phyloP scores from a whole-genome alignment of 768 basidiomycete species.

The Mrakia frigida region DNA sequence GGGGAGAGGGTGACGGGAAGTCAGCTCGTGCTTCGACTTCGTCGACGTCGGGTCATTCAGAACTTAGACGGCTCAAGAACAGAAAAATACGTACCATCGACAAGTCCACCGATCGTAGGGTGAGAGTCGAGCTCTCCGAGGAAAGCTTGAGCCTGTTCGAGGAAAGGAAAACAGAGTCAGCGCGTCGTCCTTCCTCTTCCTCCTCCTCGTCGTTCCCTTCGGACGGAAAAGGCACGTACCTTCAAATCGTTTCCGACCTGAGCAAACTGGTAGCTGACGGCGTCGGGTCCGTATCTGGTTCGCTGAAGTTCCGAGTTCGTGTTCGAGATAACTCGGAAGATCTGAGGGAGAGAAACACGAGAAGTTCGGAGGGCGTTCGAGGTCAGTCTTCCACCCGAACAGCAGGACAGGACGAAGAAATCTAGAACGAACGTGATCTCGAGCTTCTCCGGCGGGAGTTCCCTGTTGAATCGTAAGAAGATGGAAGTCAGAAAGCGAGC shows the following conservation, averaged over 20 bases:
- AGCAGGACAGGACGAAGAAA: too few relatives aligned
- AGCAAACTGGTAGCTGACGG: slow-evolving; percentile 41
- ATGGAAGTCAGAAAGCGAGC: too few relatives aligned
- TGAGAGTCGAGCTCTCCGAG: slow-evolving; percentile 9
- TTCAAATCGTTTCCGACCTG: slow-evolving; percentile 6
- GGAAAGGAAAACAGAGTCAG: not conserved
- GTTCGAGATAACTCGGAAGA: slow-evolving; percentile 41
- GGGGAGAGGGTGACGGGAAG: not conserved
- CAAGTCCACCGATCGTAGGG: slow-evolving; percentile 3
- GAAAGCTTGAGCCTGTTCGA: slow-evolving; percentile 44
- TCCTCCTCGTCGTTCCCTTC: too few relatives aligned
- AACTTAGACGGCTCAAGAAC: too few relatives aligned
- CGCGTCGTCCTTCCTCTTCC: too few relatives aligned
- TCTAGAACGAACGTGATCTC: not conserved
- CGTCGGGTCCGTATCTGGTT: slow-evolving; percentile 42
- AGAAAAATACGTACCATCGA: slow-evolving; percentile 41
- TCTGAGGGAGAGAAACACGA: not conserved
- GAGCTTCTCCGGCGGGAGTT: slow-evolving; percentile 33
- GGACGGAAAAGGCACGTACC: not conserved
- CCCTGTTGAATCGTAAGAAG: slow-evolving; percentile 16
- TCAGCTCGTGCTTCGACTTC: too few relatives aligned
- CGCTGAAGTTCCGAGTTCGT: slow-evolving; percentile 42
- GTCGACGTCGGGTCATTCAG: too few relatives aligned
- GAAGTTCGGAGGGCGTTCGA: too few relatives aligned
- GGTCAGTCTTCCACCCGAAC: too few relatives aligned